Base-by-base conservation (phyloP, 352 stramenopile genomes). In the Globisporangium spinosum region DNA sequence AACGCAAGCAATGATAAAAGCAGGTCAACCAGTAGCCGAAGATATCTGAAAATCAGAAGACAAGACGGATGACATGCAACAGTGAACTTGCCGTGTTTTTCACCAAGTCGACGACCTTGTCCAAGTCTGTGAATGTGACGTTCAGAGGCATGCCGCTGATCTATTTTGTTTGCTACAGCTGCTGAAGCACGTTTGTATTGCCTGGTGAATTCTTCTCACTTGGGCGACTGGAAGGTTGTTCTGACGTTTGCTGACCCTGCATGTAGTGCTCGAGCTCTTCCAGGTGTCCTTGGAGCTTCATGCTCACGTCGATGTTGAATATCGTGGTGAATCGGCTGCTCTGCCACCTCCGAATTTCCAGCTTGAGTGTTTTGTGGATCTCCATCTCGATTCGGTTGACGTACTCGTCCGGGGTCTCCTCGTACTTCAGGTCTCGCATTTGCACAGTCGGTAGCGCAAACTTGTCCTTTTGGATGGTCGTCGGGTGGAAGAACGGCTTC, bases 271-370 rank as follows among this genome's bases (percentile, higher is more conserved):
- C 91, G 13, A 97, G 76, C 17, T 77, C 68, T 32, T 89, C 81
- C 13, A 97, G 78, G 35, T 96, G 77, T 0, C 71, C 67, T 6
- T 80, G 78, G 25, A 98, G 69, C 64, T 94, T 91, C n/a, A 91
- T 72, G 34, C 81, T 80, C 59, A 93, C 72, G 75, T 95, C 89
- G 67, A 87, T 81, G 55, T 96, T 94, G 69, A 98, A 98, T 27
- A 78, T 87, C 8, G 92, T 98, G 49, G 86, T 87, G 53, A 75
- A 89, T 57, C 85, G 79, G 0, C 75, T 78, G 62, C 88, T 94
- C 57, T 94, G 86, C 94, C 94, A 98, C 47, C 83, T 80, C 27
- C 94, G 81, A n/a, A 98, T 87, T 20, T 86, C 76, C 54, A 89
- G 77, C 58, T 98, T 96, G 38, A 98, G 75, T 5, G 79, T 75